Evolutionary conservation across 352 stramenopile genomes (phyloP).

Genomic region (Pythium vanterpoolii): DNA sequence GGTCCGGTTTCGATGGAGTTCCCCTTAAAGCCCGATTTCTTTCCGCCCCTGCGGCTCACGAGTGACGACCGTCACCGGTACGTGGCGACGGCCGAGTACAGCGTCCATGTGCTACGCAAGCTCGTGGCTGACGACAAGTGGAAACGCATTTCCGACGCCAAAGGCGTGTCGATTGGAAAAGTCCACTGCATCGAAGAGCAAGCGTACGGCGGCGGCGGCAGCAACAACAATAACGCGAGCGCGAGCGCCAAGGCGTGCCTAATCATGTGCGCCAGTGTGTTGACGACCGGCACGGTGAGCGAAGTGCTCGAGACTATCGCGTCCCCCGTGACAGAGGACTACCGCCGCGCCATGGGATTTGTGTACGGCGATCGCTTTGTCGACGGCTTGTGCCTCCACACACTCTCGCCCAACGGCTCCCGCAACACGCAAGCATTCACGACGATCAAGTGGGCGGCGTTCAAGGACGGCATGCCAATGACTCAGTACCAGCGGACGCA

Average conservation of each 20-base stretch:
- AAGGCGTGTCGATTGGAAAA: conserved; percentile 62
- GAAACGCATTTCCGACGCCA: conserved; percentile 50
- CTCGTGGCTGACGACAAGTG: conserved; percentile 50
- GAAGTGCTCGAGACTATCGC: conserved; percentile 67
- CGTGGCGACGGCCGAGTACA: conserved; percentile 36
- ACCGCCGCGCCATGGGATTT: conserved; percentile 63
- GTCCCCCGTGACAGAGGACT: conserved; percentile 61
- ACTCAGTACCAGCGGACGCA: conserved; percentile 16
- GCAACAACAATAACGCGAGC: neutral
- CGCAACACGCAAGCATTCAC: conserved; percentile 46
- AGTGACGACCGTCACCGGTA: conserved; percentile 46
- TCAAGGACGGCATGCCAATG: conserved; percentile 40
- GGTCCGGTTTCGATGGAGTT: conserved; percentile 49
- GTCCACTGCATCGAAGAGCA: conserved; percentile 54
- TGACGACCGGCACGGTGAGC: conserved; percentile 48
- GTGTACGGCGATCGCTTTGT: conserved; percentile 55
- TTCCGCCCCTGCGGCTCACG: conserved; percentile 51
- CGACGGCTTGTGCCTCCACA: conserved; percentile 58
- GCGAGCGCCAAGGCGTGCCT: conserved; percentile 35
- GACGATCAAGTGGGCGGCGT: conserved; percentile 76
- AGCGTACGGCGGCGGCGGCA: neutral
- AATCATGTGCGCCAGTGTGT: conserved; percentile 57
- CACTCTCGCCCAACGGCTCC: conserved; percentile 26
- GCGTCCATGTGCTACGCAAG: conserved; percentile 36
- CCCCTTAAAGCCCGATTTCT: conserved; percentile 67